phyloP scores from a whole-genome alignment of 495 filamentous ascomycete species.

The Penicillium fimorum region DNA sequence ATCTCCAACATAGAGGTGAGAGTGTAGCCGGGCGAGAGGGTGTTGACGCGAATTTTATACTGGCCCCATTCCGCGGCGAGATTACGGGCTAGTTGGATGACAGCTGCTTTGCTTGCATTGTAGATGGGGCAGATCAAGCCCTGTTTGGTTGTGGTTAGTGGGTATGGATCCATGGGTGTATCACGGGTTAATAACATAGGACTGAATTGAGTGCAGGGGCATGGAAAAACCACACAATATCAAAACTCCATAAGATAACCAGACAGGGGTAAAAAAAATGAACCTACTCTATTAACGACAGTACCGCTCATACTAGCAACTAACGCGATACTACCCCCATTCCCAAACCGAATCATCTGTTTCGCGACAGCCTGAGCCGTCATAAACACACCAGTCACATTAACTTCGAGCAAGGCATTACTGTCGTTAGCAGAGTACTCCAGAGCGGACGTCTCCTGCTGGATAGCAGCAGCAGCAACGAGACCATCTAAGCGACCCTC shows the following conservation, averaged over 20 bases:
- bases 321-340: constrained; percentile 61
- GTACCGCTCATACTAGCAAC: constrained; percentile 78
- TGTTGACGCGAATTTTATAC: constrained; percentile 38
- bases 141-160: constrained; percentile 22
- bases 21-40: constrained; percentile 49
- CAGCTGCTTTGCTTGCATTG: constrained; percentile 66
- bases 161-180: background rate
- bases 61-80: constrained; percentile 64
- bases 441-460: constrained; percentile 66
- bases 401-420: constrained; percentile 60
- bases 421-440: constrained; percentile 67
- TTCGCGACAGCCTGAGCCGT: background rate
- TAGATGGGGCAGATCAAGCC: constrained; percentile 63
- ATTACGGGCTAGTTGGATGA: constrained; percentile 62
- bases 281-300: constrained; percentile 60
- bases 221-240: too few species aligned
- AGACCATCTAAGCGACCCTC: constrained; percentile 74
- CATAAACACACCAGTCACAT: background rate
- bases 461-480: constrained; percentile 71
- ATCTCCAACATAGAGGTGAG: constrained; percentile 41
- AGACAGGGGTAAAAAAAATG: background rate
- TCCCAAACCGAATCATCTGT: background rate
- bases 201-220: too few species aligned
- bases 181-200: too few species aligned
- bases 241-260: too few species aligned